phyloP scores from a whole-genome alignment of 352 stramenopile genomes.

The Sclerospora graminicola region DNA sequence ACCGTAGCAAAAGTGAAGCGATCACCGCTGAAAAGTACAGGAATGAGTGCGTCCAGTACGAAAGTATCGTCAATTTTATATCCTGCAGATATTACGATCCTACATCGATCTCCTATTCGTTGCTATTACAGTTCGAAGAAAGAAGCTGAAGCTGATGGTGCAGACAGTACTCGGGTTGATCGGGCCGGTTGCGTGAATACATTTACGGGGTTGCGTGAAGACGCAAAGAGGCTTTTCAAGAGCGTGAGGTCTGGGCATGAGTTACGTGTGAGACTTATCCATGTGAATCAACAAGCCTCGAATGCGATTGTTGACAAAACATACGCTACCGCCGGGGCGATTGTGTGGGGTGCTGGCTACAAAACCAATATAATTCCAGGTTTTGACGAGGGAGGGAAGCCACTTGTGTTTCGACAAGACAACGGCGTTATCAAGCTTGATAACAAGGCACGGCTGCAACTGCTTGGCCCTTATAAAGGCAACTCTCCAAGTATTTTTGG shows the following conservation, averaged over 20 bases:
- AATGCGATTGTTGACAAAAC: constrained; percentile 47
- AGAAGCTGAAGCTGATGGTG: constrained; percentile 72
- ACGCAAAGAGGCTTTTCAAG: constrained; percentile 72
- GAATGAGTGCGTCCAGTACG: too few species aligned
- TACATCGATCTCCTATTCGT: constrained; percentile 62
- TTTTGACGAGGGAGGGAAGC: constrained; percentile 34
- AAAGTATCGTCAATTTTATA: too few species aligned
- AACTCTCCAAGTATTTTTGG: constrained; percentile 40
- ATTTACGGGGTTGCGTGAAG: constrained; percentile 75
- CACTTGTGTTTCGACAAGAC: constrained; percentile 32
- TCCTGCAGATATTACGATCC: too few species aligned
- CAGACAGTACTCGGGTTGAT: too few species aligned
- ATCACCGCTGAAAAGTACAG: too few species aligned
- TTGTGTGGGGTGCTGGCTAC: constrained; percentile 81
- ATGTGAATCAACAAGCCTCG: constrained; percentile 50
- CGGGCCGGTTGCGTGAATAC: constrained; percentile 77
- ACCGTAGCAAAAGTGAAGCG: too few species aligned
- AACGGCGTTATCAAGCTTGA: constrained; percentile 71
- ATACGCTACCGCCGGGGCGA: constrained; percentile 65
- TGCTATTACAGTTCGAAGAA: constrained; percentile 74
- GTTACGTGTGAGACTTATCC: constrained; percentile 53
- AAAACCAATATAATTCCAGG: constrained; percentile 46
- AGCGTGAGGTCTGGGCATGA: constrained; percentile 51
- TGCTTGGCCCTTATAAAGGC: constrained; percentile 5
- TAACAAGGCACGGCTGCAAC: constrained; percentile 37